A percentile compares a stretch with the other conserved stretches of the same genome.
Conservation (phyloP, 257 asterid genomes). For the Marsdenia floribunda region DNA sequence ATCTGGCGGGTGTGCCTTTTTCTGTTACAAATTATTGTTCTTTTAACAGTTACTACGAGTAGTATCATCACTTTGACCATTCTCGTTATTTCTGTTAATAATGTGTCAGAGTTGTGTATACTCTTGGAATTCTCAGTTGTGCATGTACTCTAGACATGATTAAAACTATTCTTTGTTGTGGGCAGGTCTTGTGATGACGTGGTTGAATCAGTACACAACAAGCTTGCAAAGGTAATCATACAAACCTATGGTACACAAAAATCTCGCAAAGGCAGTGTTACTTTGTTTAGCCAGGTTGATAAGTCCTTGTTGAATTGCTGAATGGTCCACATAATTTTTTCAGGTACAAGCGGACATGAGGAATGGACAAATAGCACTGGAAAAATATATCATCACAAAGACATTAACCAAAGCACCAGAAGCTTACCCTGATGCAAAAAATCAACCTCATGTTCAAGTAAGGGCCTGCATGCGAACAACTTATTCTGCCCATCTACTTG, state of each 20-base stretch:
- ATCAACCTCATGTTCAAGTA: slow-evolving; percentile 98
- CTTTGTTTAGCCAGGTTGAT: not conserved
- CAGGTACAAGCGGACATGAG: slow-evolving; percentile 95
- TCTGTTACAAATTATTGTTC: not conserved
- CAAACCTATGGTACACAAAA: slow-evolving; percentile 10
- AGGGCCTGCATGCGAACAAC: slow-evolving; percentile 23
- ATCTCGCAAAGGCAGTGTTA: not conserved
- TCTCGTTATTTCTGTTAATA: not conserved
- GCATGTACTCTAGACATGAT: not conserved
- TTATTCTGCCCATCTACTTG: slow-evolving; percentile 2
- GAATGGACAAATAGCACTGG: slow-evolving; percentile 76
- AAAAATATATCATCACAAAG: slow-evolving; percentile 85
- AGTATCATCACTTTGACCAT: not conserved
- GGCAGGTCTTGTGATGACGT: slow-evolving; percentile 92
- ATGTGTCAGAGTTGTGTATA: not conserved
- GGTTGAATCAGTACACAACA: slow-evolving; percentile 78
- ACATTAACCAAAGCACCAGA: slow-evolving; percentile 92
- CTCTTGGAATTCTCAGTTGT: not conserved
- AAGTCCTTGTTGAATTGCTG: slow-evolving; percentile 3
- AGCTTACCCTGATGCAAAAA: slow-evolving; percentile 91
- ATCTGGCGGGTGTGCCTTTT: slow-evolving; percentile 68
- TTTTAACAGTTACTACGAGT: slow-evolving; percentile 1
- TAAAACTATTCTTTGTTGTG: slow-evolving; percentile 20
- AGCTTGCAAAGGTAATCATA: slow-evolving; percentile 67
- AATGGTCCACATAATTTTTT: slow-evolving; percentile 5